Base-by-base conservation (phyloP, 192 early-diverging fungal species). In the Gorgonomyces haynaldii region DNA sequence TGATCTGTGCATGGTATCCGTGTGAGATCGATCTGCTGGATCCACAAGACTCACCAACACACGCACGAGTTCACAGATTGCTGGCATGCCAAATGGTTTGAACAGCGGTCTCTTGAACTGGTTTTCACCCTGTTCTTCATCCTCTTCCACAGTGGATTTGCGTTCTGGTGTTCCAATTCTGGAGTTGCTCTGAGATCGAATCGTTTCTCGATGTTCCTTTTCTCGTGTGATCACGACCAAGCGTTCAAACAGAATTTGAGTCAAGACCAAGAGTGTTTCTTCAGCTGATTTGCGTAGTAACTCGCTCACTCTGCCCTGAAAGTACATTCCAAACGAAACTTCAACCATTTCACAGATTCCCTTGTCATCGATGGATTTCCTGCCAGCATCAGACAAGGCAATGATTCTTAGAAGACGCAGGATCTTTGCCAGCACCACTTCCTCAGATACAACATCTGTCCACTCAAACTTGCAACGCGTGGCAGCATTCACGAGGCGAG, bases 311-410 rank as follows among this genome's bases (percentile, higher is more conserved):
- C 91, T 66, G 53, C 84, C 81, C 69, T 94, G 93, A 60, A 94
- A 96, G 60, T 86, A 88, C 86, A 98, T 92, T 57, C 88, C 89
- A 43, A 98, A 79, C 12, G 85, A 89, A 16, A 89, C 90, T 69
- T 98, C 95, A 61, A 96, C 87, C 76, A 96, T 94, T 53, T 90
- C 89, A 59, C 95, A 98, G 10, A 96, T 79, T 10, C 83, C 82
- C 57, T 89, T 89, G 59, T 98, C 93, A 40, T 84, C 83, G 23
- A 98, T 58, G 44, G 37, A 84, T 76, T 53, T 81, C 77, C 45
- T 76, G 57, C 54, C 86, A 2, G 55, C 58, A 15, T 89, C 42
- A 12, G 61, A 65, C 9, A 70, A 76, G 30, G 89, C 65, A 4
- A 87, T 74, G 35, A 81, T 74, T 37, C 83, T 67, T 20, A 94